Evolutionary conservation across 768 basidiomycete genomes (phyloP), one percentile per base, ranked within the genome.

Genomic region (Candolleomyces efflorescens): DNA sequence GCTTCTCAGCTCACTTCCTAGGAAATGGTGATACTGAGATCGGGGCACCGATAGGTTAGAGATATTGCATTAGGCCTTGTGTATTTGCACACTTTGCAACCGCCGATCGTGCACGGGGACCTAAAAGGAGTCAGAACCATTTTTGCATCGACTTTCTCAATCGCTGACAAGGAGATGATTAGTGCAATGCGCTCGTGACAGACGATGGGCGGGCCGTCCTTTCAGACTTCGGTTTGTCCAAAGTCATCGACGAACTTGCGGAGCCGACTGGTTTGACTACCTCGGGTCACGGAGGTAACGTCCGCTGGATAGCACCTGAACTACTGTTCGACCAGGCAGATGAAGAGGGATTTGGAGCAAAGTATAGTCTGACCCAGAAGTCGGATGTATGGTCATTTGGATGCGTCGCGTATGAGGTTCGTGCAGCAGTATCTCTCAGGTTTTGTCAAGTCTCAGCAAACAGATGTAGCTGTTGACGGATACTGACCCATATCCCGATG

Each of bases 71-170:
- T 44, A 2, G 78, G 75, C 20, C 58, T 78, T 6, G 64, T 66
- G 38, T 77, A 76, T 55, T 63, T 78, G 20, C 78, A 79, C 52
- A 64, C 64, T 6, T 66, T 70, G 59, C 55, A 68, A 32, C 75
- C 74, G 23, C 76, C 78, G 0, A 69, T 79, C 15, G 60, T 73
- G 12, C 77, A 78, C 18, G 77, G 78, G 10, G 78, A 79, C 54
- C 58, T 78, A 20, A 78, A 77, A 63, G 71, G 72, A 27, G 78
- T 79, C 53, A 60, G 10, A 12, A 18, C 17, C 7, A 51, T 32
- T 12, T 51, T 23, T 18, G 17, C 41, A 43, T 43, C 1, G 41
- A 43, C 1, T 43, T 38, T 43, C 26, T 18, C 23, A 27, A 3
- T 36, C 13, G 4, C 50, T 22, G 23, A 51, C 5, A 41, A 20